Percentiles rank a stretch among this genome's conserved stretches.
Conservation (phyloP, 2,329 filamentous ascomycete genomes). For the Orbilia javanica region DNA sequence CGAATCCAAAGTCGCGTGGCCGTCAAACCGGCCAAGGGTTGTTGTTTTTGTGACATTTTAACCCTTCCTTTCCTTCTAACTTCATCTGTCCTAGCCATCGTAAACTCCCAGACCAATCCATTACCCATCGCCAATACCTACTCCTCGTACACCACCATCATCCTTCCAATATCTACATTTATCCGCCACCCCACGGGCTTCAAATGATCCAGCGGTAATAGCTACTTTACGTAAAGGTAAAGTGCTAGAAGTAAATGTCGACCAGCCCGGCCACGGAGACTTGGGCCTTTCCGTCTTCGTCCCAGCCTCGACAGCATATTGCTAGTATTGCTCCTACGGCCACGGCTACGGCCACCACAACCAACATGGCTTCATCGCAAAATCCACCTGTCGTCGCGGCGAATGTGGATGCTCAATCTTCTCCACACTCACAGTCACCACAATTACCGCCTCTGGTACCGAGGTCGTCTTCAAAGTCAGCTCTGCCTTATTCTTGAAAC, state of each 20-base stretch:
- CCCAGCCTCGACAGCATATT: slow-evolving; percentile 24
- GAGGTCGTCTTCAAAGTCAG: slow-evolving; percentile 58
- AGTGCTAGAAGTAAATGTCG: slow-evolving; percentile 33
- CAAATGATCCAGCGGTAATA: neutral
- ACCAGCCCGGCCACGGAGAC: slow-evolving; percentile 53
- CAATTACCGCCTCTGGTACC: slow-evolving; percentile 21
- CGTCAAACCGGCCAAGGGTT: slow-evolving; percentile 13
- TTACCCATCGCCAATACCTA: no score
- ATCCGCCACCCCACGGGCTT: neutral
- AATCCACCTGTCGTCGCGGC: neutral
- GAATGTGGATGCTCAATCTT: neutral
- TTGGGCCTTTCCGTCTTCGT: slow-evolving; percentile 44
- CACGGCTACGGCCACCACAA: neutral
- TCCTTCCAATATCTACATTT: neutral
- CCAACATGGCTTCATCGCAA: slow-evolving; percentile 9
- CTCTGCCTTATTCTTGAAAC: slow-evolving; percentile 55
- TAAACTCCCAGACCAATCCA: no score
- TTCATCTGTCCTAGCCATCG: neutral
- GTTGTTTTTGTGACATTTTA: slow-evolving; percentile 59
- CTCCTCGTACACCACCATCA: neutral
- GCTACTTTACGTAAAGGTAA: neutral
- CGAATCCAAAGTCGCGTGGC: slow-evolving; percentile 34
- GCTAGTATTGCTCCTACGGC: neutral
- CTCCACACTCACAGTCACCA: neutral
- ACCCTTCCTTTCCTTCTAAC: neutral